Evolutionary conservation across 1,284 basidiomycete species (phyloP).

Genomic region (Sanghuangporus baumii): DNA sequence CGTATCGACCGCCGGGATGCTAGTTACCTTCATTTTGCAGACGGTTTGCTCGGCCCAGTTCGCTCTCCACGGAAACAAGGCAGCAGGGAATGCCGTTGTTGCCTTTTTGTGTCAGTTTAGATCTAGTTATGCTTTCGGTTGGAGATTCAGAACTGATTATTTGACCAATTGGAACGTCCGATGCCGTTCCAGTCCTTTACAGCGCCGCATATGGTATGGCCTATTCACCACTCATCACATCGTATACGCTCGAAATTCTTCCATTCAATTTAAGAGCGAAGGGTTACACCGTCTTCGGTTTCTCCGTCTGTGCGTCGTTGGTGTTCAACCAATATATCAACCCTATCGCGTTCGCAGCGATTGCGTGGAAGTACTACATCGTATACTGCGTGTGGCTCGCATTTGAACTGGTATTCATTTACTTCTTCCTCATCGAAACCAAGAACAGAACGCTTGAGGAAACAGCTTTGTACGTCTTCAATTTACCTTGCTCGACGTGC

Average conservation of each 20-base stretch:
- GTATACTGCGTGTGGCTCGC: conserved; percentile 26
- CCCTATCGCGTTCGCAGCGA: conserved; percentile 24
- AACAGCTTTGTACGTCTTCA: conserved; percentile 14
- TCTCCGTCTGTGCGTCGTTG: conserved; percentile 26
- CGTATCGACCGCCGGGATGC: conserved; percentile 38
- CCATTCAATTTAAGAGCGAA: conserved; percentile 34
- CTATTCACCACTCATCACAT: conserved; percentile 25
- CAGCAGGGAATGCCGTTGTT: conserved; percentile 25
- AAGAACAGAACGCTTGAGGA: conserved; percentile 20
- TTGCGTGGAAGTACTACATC: conserved; percentile 31
- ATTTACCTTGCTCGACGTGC: not conserved
- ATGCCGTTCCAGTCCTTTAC: conserved; percentile 21
- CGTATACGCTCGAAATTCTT: conserved; percentile 32
- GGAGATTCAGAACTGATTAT: not conserved
- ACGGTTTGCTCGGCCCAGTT: conserved; percentile 17
- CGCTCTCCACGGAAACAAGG: conserved; percentile 20
- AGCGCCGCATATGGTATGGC: conserved; percentile 25
- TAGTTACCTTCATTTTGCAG: conserved; percentile 26
- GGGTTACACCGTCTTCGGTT: conserved; percentile 21
- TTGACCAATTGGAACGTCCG: not conserved
- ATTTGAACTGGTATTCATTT: conserved; percentile 32
- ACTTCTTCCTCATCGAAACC: conserved; percentile 24
- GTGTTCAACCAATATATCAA: conserved; percentile 38
- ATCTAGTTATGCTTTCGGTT: conserved; percentile 5
- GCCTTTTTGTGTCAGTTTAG: conserved; percentile 31